Evolutionary conservation across 441 rosid genomes (phyloP).

Genomic region (Gossypium laxum): DNA sequence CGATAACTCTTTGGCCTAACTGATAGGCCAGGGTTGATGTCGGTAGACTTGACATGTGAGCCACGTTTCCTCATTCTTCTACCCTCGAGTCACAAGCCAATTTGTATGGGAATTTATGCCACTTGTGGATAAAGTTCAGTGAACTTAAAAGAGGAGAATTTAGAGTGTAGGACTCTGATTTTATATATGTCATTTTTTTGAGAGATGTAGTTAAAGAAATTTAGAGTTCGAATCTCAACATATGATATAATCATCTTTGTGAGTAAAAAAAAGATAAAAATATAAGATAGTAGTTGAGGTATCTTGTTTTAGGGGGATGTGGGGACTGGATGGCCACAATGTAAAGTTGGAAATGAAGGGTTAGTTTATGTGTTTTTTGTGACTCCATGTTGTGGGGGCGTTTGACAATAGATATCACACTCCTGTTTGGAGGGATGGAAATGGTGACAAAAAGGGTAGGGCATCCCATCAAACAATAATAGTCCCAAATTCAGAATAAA

Average conservation of each 20-base stretch:
- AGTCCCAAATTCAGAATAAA: conserved; percentile 5
- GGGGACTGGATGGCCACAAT: conserved; percentile 20
- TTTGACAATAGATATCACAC: neutral
- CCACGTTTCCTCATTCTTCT: conserved; percentile 8
- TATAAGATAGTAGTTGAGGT: conserved; percentile 2
- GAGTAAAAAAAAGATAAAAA: neutral
- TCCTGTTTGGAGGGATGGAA: neutral
- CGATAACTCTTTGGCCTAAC: neutral
- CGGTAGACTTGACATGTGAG: conserved; percentile 23
- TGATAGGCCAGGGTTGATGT: conserved; percentile 10
- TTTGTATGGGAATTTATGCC: neutral
- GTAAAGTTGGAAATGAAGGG: conserved; percentile 11
- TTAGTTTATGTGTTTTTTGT: conserved; percentile 9
- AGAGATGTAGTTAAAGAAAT: neutral
- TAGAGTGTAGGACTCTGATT: neutral
- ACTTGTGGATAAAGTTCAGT: neutral
- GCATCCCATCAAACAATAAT: conserved; percentile 28
- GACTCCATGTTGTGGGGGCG: conserved; percentile 32
- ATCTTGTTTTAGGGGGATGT: conserved; percentile 5
- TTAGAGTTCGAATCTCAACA: neutral
- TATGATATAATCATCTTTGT: neutral
- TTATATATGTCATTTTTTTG: too few species aligned
- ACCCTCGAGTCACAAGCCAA: neutral
- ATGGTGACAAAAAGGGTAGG: conserved; percentile 19
- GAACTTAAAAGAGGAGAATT: neutral